phyloP scores from a whole-genome alignment of 2,329 filamentous ascomycete species.

The Aspergillus novofumigatus region DNA sequence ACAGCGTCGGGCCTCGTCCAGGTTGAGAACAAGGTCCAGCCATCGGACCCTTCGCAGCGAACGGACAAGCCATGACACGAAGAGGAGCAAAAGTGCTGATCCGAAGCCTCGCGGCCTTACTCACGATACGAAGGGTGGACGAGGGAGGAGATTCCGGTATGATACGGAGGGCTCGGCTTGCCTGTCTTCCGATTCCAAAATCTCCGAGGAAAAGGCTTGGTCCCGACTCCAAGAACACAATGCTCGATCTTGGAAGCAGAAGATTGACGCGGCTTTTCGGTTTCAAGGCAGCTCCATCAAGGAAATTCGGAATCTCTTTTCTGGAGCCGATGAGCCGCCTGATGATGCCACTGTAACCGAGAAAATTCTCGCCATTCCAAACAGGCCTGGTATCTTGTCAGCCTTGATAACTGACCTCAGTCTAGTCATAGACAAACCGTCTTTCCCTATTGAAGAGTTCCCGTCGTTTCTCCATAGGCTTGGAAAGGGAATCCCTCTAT shows the following conservation, averaged over 20 bases:
- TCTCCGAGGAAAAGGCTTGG: constrained; percentile 72
- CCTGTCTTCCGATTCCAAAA: constrained; percentile 66
- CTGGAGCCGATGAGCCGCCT: constrained; percentile 74
- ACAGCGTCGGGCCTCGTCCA: constrained; percentile 48
- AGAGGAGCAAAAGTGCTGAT: constrained; percentile 57
- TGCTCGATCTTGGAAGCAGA: constrained; percentile 83
- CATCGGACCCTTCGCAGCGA: constrained; percentile 42
- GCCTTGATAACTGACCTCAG: constrained; percentile 79
- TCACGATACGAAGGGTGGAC: constrained; percentile 29
- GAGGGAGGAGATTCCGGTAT: constrained; percentile 54
- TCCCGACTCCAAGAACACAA: constrained; percentile 74
- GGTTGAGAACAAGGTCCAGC: constrained; percentile 51
- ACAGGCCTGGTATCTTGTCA: constrained; percentile 77
- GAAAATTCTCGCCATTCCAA: constrained; percentile 77
- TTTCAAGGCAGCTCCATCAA: constrained; percentile 70
- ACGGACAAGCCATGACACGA: constrained; percentile 34
- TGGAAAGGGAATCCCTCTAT: constrained; percentile 92
- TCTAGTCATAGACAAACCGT: constrained; percentile 84
- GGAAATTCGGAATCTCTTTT: constrained; percentile 74
- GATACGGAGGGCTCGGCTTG: constrained; percentile 72
- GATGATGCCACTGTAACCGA: constrained; percentile 80
- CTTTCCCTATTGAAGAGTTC: constrained; percentile 76
- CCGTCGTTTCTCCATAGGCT: constrained; percentile 81
- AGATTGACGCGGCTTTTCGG: constrained; percentile 73
- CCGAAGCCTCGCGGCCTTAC: constrained; percentile 32